Conservation (phyloP, 2,329 filamentous ascomycete species). For the Alternaria sp. region DNA sequence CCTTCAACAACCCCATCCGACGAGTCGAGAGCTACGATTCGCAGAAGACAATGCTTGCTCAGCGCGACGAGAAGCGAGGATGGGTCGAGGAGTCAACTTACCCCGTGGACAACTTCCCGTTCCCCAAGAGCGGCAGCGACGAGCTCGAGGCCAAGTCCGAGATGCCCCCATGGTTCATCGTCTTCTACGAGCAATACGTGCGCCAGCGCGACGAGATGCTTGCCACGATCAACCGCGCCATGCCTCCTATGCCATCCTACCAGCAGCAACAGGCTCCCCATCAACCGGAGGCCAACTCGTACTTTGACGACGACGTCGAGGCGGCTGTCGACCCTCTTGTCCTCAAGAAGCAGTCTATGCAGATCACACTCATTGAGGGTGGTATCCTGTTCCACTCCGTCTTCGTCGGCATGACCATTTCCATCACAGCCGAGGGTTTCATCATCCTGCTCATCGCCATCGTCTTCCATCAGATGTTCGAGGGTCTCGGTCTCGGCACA, state of each 20-base stretch:
- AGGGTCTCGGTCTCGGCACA: constrained; percentile 67
- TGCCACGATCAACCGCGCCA: constrained; percentile 56
- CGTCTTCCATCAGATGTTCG: constrained; percentile 69
- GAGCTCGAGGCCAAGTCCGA: constrained; percentile 44
- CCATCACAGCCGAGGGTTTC: constrained; percentile 65
- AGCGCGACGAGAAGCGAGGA: constrained; percentile 41
- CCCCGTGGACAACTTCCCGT: constrained; percentile 36
- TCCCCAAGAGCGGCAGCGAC: constrained; percentile 35
- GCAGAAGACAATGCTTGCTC: constrained; percentile 42
- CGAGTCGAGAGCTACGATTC: constrained; percentile 45
- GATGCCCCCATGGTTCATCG: constrained; percentile 68
- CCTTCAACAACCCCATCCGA: constrained; percentile 39
- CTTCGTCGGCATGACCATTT: constrained; percentile 68
- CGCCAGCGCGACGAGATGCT: constrained; percentile 66
- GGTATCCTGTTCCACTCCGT: constrained; percentile 70
- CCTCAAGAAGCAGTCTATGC: constrained; percentile 47
- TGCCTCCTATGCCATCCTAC: constrained; percentile 41
- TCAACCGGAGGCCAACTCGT: constrained; percentile 36
- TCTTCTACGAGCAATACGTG: constrained; percentile 68
- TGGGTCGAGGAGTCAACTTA: constrained; percentile 42
- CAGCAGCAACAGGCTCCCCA: constrained; percentile 29
- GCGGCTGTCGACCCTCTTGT: constrained; percentile 47
- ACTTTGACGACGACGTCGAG: constrained; percentile 47
- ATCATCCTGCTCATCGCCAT: constrained; percentile 64
- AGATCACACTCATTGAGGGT: constrained; percentile 60